Base-by-base conservation (phyloP, 208 protist genomes). In the Acanthamoeba healyi region DNA sequence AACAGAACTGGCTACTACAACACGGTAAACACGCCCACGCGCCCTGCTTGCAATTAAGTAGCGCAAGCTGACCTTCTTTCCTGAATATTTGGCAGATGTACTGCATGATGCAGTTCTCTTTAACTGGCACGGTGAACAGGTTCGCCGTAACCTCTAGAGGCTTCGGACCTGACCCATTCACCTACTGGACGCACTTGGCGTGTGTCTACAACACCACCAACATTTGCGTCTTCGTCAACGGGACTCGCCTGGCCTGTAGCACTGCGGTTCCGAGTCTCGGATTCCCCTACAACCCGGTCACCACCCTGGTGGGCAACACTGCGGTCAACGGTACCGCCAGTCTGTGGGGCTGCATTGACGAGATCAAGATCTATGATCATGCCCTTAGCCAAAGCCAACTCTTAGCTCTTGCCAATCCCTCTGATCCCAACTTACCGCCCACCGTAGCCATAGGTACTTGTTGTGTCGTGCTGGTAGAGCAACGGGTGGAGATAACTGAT, bases 81-180 rank as follows among this genome's bases (percentile, higher is more conserved):
- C 6, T 46, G 5, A 22, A 4, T 24, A 29, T 38, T 3, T 61
- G n/a, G 26, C 32, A 87, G 77, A n/a, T 87, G 17, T 87, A 87
- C 46, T 87, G 77, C 77, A 42, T 54, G 44, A 58, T 87, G 77
- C 77, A 87, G 77, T 87, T 87, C 77, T 87, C 77, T n/a, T 29
- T 87, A 7, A 87, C 4, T 15, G 42, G 9, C 4, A 32, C 29
- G 14, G n/a, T 38, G 15, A 61, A 40, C 46, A 29, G 44, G 24
- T 87, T 38, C 34, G 1, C 77, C 14, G 46, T 26, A 7, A 29
- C 26, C 12, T 61, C 77, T 1, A 51, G 14, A n/a, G 36, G 19
- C 44, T 58, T 87, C 15, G 77, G 44, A 22, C 77, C 77, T 12
- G 46, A 61, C 6, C 77, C 77, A 4, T 87, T 87, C 77, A 61